Base-by-base conservation (phyloP, 129 eudicot genomes). In the Lactuca saligna region DNA sequence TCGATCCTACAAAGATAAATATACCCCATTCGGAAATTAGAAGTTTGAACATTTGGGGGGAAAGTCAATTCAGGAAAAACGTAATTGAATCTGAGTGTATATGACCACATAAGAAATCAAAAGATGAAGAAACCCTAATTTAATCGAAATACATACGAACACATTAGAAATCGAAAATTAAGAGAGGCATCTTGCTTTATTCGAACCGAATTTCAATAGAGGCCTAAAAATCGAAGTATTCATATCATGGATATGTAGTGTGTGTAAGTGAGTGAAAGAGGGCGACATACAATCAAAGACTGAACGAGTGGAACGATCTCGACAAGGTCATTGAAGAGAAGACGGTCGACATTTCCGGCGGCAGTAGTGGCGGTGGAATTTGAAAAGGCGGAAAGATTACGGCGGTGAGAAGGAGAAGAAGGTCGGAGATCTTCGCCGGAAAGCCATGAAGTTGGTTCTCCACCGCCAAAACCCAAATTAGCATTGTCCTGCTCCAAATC, bases 291-390 rank as follows among this genome's bases (percentile, higher is more conserved):
- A 57, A 93, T 89, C 54, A 87, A 84, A 6, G 99, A 89, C 72
- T 93, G 99, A 71, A 93, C 92, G 57, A 93, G 97, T 41, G 97
- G 97, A 63, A 93, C 93, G 48, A 93, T 89, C 83, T 89, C 82
- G 17, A 80, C 92, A 55, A 93, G 90, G 54, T 93, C 90, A 46
- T 87, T 82, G 54, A 68, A 85, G 25, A 93, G 97, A 62, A 58
- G 75, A 16, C 84, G 97, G 81, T 89, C 93, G 73, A 89, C 83
- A 71, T 83, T 81, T 13, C 83, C 76, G 62, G 80, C n/a, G 17
- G 77, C 65, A 59, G 77, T 38, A 42, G 70, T 49, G 72, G 87
- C 80, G 31, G 74, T 69, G 68, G 88, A 80, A 55, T 44, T 70
- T 0, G 74, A 70, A 57, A 85, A 82, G 10, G 87, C 65, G 56